Evolutionary conservation across 2,329 filamentous ascomycete genomes (phyloP).

Genomic region (Xylariaceae sp.): DNA sequence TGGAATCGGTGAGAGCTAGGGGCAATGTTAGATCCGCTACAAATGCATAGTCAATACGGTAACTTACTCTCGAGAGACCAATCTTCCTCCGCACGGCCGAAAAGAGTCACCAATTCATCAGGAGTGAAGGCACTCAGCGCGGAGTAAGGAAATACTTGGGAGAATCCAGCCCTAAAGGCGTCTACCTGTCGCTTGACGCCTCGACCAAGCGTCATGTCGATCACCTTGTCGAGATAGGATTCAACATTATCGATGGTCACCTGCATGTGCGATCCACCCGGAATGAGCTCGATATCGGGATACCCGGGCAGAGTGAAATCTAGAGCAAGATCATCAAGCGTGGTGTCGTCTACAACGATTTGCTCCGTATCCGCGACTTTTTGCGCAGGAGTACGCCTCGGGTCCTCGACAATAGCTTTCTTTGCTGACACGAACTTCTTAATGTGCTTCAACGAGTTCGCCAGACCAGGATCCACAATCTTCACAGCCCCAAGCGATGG

Average conservation of each 20-base stretch:
- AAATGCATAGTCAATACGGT: background rate
- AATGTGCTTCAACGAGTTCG: conserved; percentile 77
- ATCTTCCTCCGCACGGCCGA: conserved; percentile 88
- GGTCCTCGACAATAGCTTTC: conserved; percentile 72
- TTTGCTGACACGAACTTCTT: conserved; percentile 83
- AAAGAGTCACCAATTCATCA: conserved; percentile 89
- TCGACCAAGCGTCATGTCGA: conserved; percentile 84
- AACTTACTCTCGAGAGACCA: conserved; percentile 93
- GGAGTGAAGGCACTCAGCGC: conserved; percentile 91
- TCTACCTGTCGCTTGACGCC: conserved; percentile 87
- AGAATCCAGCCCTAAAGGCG: conserved; percentile 86
- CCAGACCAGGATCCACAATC: conserved; percentile 79
- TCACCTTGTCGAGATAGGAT: conserved; percentile 77
- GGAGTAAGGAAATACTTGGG: conserved; percentile 92
- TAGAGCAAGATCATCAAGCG: conserved; percentile 79
- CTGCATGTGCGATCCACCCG: conserved; percentile 65
- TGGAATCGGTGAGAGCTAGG: conserved; percentile 90
- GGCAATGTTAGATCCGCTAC: conserved; percentile 22
- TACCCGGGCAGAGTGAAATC: conserved; percentile 96
- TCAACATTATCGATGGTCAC: conserved; percentile 93
- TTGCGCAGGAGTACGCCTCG: conserved; percentile 57
- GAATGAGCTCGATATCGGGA: conserved; percentile 74
- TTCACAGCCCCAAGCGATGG: conserved; percentile 87
- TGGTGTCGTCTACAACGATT: conserved; percentile 69
- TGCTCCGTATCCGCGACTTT: conserved; percentile 65